These are phyloP conservation scores for Pestalotiopsis sp. DNA, from an alignment of 2,329 filamentous ascomycete species.

Conservation along the genomic window DNA sequence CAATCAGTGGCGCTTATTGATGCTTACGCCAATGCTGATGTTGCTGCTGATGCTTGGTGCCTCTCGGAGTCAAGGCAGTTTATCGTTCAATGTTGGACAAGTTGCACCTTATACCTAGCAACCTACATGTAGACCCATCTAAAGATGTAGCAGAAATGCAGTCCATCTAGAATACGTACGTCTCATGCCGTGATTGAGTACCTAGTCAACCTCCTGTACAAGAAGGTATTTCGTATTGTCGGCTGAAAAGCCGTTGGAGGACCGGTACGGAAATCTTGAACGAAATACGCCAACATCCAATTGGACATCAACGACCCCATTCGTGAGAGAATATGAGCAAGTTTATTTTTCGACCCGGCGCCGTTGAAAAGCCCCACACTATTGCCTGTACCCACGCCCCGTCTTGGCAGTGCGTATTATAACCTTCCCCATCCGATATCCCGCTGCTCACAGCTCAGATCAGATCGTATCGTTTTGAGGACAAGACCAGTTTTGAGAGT, in stretches of 20 bases:
- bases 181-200: no score
- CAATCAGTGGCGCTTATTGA: not conserved
- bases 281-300: not conserved
- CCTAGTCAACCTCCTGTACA: no score
- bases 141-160: no score
- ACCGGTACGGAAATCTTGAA: no score
- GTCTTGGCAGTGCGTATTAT: not conserved
- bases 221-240: no score
- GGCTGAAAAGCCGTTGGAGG: no score
- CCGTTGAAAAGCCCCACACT: conserved; percentile 1
- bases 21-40: not conserved
- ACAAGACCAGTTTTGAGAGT: no score
- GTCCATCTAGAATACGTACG: no score
- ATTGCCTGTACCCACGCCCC: not conserved
- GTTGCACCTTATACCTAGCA: no score
- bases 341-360: conserved; percentile 1
- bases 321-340: conserved; percentile 6
- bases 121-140: no score
- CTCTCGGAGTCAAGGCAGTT: not conserved
- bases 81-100: not conserved
- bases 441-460: no score
- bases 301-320: not conserved
- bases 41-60: not conserved
- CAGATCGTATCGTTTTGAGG: no score
- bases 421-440: not conserved